Conservation (phyloP, 176 grass and related monocot species). For the Poa pratensis region DNA sequence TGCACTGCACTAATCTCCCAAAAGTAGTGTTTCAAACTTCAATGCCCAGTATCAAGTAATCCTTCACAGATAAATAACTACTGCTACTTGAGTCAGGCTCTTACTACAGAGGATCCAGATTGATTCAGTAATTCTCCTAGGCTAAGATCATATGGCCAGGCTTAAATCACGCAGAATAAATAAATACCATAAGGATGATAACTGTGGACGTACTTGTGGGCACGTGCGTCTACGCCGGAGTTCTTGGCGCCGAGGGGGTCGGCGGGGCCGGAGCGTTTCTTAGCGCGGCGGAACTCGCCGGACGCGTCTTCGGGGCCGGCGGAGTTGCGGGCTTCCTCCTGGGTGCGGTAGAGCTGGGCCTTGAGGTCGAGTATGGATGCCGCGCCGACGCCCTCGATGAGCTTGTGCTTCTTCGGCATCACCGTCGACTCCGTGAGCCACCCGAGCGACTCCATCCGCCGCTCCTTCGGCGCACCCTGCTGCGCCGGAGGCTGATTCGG, state of each 20-base stretch:
- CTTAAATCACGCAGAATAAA: neutral
- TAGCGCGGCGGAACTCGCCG: slow-evolving; percentile 73
- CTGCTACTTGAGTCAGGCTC: neutral
- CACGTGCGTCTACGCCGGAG: slow-evolving; percentile 69
- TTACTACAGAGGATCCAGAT: neutral
- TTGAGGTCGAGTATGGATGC: slow-evolving; percentile 94
- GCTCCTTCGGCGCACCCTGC: slow-evolving; percentile 39
- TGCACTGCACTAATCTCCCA: neutral
- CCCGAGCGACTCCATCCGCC: slow-evolving; percentile 84
- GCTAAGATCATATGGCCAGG: slow-evolving; percentile 2
- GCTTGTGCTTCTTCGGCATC: slow-evolving; percentile 98
- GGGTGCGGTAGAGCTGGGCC: slow-evolving; percentile 90
- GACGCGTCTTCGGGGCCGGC: slow-evolving; percentile 48
- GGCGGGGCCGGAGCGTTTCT: slow-evolving; percentile 48
- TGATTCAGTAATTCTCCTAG: neutral
- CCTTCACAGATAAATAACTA: neutral
- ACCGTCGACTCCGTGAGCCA: slow-evolving; percentile 95
- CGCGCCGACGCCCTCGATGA: slow-evolving; percentile 92
- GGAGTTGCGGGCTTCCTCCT: slow-evolving; percentile 76
- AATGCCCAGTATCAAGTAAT: neutral
- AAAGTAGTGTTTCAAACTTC: neutral
- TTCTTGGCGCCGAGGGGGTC: slow-evolving; percentile 79
- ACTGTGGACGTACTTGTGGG: slow-evolving; percentile 56
- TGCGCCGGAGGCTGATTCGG: slow-evolving; percentile 8
- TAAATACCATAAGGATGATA: neutral